phyloP scores from a whole-genome alignment of 148 eudicot genomes.

The Rhododendron griersonianum region DNA sequence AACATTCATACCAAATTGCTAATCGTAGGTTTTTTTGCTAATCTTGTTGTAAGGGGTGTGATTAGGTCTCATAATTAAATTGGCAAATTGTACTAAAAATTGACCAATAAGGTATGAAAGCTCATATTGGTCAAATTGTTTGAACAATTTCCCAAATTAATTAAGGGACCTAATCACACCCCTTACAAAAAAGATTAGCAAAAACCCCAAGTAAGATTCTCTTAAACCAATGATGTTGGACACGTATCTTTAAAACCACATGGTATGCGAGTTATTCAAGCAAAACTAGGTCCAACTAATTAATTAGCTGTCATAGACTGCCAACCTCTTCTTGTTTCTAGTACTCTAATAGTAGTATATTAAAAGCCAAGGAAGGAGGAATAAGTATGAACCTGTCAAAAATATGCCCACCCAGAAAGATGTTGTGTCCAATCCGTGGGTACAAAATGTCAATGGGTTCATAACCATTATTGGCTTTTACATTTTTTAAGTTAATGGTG shows the following conservation, averaged over 20 bases:
- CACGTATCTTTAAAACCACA: not conserved
- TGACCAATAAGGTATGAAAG: no score
- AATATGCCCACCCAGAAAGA: not conserved
- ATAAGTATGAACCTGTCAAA: not conserved
- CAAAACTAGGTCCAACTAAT: not conserved
- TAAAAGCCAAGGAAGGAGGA: not conserved
- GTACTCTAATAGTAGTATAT: no score
- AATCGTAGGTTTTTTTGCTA: no score
- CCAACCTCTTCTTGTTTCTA: not conserved
- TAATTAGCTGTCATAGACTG: not conserved
- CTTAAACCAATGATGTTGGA: not conserved
- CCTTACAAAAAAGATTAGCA: not conserved
- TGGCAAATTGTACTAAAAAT: no score
- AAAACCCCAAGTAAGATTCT: not conserved
- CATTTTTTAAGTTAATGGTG: not conserved
- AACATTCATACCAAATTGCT: no score
- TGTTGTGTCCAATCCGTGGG: not conserved
- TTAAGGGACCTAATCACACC: not conserved
- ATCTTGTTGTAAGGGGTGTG: no score
- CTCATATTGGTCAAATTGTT: not conserved
- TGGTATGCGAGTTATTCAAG: not conserved
- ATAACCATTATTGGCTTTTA: not conserved
- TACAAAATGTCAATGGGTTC: not conserved
- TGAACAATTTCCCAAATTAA: not conserved
- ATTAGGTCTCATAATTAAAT: no score